Evolutionary conservation across 768 basidiomycete genomes (phyloP), one percentile per base, ranked within the genome.

Genomic region (Rhizopogon roseolus): DNA sequence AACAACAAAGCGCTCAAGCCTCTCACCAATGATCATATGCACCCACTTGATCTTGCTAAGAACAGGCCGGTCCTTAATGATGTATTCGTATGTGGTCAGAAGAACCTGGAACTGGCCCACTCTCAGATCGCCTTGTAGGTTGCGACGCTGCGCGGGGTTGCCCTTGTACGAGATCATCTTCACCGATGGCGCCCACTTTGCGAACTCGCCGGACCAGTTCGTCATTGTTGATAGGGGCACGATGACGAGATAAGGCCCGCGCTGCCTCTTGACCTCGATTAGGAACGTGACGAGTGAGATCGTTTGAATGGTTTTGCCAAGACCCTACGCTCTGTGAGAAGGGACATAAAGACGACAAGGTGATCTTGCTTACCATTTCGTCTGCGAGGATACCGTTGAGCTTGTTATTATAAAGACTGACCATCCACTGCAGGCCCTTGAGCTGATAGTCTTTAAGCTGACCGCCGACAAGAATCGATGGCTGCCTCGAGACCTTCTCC

Each of bases 371-470:
- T 52, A 85, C 88, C 94, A 96, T 95, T 73, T 93, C 90, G 63
- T 98, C 94, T 56, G 94, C 94, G 41, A 97, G 71, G 60, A 98
- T 97, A 55, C 94, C 94, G 62, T 97, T 95, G 56, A 97, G 79
- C 64, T 86, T 84, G 77, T 97, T 98, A 70, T 98, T 97, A 70
- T 94, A 97, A 73, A 97, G 77, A 70, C 89, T 92, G 62, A 98
- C 94, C 94, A 97, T 96, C 93, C 94, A 98, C 71, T 96, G 94
- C 62, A 98, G 70, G 54, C 94, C 94, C 74, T 95, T 94, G 62
- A 97, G 54, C 70, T 97, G 94, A 66, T 97, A 96, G 44, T 95
- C 93, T 70, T 97, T 98, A 63, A 98, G 76, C 1, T 86, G 92
- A 43, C 94, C 94, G 56, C 93, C 94, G 32, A 89, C 66, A 16